Base-by-base conservation (phyloP, 305 asterid species). In the Coffea humblotiana region DNA sequence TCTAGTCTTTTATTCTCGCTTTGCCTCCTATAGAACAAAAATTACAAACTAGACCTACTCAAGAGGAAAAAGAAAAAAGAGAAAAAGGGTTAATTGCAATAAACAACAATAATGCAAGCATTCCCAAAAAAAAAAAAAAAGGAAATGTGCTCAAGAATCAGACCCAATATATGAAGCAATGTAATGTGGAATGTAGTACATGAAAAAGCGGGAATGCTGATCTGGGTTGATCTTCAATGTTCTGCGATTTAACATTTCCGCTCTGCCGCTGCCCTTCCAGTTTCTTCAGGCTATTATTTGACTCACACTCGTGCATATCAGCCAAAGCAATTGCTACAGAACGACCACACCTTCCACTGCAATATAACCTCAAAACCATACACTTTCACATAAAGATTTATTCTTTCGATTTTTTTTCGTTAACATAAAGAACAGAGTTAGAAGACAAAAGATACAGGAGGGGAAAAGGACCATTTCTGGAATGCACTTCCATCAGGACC, bases 401-500 rank as follows among this genome's bases (percentile, higher is more conserved):
- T 19, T 2, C 4, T 10, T 70, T 16, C 18, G 3, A 68, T n/a
- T 10, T 32, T 32, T 32, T 32, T 32, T 32, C 32, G 32, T 32
- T 0, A n/a, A n/a, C n/a, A n/a, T n/a, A 15, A 9, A 23, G 23
- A 70, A 23, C 18, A 35, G 16, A 68, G 8, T 35, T 7, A 67
- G 11, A 60, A 32, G 7, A 54, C 32, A 14, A 29, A 10, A 13
- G 32, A 61, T 27, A 61, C 9, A 79, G 43, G 13, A 67, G 11
- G 11, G n/a, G 48, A 56, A 56, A 56, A 4, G 25, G 61, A 90
- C 92, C 93, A 87, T 65, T 73, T 86, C 21, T 77, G 81, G 81
- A 88, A 90, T 61, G 92, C 90, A 80, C 90, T 88, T 83, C 91
- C 90, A 64, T 88, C 82, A 8, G 90, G 87, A 56, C 84, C 92